Evolutionary conservation across 2,329 filamentous ascomycete genomes (phyloP).

Genomic region (Xylariomycetidae sp.): DNA sequence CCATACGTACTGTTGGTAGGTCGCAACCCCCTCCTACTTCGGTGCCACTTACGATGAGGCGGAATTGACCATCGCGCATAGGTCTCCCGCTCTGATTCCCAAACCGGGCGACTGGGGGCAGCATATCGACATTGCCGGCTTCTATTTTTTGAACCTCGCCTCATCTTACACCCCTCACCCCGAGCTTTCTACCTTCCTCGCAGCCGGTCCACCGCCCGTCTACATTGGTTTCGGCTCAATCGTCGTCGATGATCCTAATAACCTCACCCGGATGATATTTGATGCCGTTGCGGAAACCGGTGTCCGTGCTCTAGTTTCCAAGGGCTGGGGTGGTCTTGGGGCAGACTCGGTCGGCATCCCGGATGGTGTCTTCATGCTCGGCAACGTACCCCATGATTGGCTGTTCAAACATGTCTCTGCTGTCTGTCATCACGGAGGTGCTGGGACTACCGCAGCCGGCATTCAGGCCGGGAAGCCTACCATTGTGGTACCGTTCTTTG

Average conservation of each 20-base stretch:
- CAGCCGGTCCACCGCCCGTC: slow-evolving; percentile 41
- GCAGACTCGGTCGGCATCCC: slow-evolving; percentile 66
- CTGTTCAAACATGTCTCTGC: slow-evolving; percentile 75
- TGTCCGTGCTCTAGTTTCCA: slow-evolving; percentile 74
- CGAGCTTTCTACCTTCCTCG: slow-evolving; percentile 37
- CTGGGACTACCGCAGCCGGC: slow-evolving; percentile 84
- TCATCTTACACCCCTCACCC: slow-evolving; percentile 29
- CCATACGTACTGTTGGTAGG: slow-evolving; percentile 83
- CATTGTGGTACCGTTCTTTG: slow-evolving; percentile 81
- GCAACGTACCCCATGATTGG: slow-evolving; percentile 86
- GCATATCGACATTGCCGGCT: slow-evolving; percentile 49
- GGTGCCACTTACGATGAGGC: background rate
- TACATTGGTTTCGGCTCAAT: slow-evolving; percentile 56
- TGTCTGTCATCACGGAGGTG: slow-evolving; percentile 84
- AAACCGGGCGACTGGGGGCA: slow-evolving; percentile 51
- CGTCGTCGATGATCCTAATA: slow-evolving; percentile 45
- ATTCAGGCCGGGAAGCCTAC: slow-evolving; percentile 77
- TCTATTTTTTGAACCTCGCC: slow-evolving; percentile 45
- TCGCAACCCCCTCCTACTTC: slow-evolving; percentile 3
- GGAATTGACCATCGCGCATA: slow-evolving; percentile 6
- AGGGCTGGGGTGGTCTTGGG: slow-evolving; percentile 84
- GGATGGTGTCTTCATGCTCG: slow-evolving; percentile 75
- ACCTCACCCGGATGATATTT: slow-evolving; percentile 39
- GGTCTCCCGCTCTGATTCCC: slow-evolving; percentile 40
- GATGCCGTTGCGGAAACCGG: slow-evolving; percentile 42